phyloP scores from a whole-genome alignment of 352 stramenopile genomes.

The Globisporangium cystogenes region DNA sequence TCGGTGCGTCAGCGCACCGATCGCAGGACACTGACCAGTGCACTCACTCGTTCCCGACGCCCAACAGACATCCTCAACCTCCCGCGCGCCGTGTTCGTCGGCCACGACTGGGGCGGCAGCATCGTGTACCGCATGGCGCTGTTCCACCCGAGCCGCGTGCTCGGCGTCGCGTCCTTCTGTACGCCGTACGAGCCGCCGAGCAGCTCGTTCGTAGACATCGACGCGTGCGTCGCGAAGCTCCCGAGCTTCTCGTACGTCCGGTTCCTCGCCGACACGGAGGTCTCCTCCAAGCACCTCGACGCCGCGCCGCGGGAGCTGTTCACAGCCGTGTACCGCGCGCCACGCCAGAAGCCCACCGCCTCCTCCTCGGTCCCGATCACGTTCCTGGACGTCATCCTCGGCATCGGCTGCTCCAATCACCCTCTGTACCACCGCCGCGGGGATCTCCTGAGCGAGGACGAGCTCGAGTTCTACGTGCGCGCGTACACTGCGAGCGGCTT shows the following conservation, averaged over 20 bases:
- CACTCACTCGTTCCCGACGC: no score
- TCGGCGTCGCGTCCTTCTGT: conserved; percentile 47
- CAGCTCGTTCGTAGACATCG: conserved; percentile 28
- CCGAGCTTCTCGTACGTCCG: conserved; percentile 38
- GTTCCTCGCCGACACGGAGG: conserved; percentile 27
- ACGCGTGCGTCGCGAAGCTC: conserved; percentile 18
- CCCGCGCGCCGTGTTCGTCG: conserved; percentile 37
- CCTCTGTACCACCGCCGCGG: conserved; percentile 30
- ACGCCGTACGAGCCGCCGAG: conserved; percentile 41
- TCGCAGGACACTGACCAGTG: no score
- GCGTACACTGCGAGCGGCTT: conserved; percentile 34
- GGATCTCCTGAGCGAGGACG: conserved; percentile 29
- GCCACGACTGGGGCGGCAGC: conserved; percentile 57
- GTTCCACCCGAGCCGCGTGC: conserved; percentile 46
- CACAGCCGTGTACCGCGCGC: conserved; percentile 29
- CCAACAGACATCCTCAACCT: conserved; percentile 38
- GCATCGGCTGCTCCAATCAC: conserved; percentile 19
- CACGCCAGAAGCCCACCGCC: conserved; percentile 14
- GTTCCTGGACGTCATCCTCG: conserved; percentile 21
- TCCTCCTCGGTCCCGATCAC: conserved; percentile 13
- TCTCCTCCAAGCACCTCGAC: conserved; percentile 28
- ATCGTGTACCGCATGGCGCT: conserved; percentile 49
- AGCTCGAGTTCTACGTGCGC: conserved; percentile 42
- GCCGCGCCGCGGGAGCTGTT: conserved; percentile 23
- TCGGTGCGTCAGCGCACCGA: no score